Base-by-base conservation (phyloP, 1,139 yeast genomes). In the Blastobotrys proliferans region DNA sequence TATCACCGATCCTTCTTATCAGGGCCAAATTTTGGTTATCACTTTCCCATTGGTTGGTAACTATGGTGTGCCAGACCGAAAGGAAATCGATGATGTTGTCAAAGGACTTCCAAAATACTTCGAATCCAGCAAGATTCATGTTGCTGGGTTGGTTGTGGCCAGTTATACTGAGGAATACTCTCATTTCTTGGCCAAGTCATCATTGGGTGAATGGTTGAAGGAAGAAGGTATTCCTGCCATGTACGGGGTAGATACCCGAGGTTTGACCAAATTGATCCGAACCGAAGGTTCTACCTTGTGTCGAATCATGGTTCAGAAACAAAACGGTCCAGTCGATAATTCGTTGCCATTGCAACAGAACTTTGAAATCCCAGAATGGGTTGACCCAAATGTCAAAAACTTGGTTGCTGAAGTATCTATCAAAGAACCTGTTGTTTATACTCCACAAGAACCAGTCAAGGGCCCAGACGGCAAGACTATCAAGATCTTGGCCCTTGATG, bases 21-120 rank as follows among this genome's bases (percentile, higher is more conserved):
- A 86, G 63, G 98, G 98, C 53, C 99, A 94, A 71, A 90, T 94
- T 60, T 77, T 94, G 65, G 97, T 92, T 51, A 84, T 94, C 67
- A 94, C 99, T 47, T 90, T 81, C 66, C 98, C 99, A 21, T 74
- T 94, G 59, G 95, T 92, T 43, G 99, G 99, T 66, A 94, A 94
- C 73, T 94, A 94, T 66, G 99, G 99, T 79, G 98, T 92, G 45
- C 98, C 98, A 50, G 95, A 88, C 65, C 81, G 94, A 56, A 70
- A 77, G 44, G 71, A 79, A 58, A 70, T 70, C 67, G 97, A 90
- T 61, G 94, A 83, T 45, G 70, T 80, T 51, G 78, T 83, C 46
- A 79, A 84, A 39, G 75, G 77, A 43, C 68, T 94, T 53, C 97
- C 98, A 61, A 83, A 81, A 64, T 85, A 90, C 70, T 92, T 94